phyloP scores from a whole-genome alignment of 2,329 filamentous ascomycete genomes.

The Esteya vermicola region DNA sequence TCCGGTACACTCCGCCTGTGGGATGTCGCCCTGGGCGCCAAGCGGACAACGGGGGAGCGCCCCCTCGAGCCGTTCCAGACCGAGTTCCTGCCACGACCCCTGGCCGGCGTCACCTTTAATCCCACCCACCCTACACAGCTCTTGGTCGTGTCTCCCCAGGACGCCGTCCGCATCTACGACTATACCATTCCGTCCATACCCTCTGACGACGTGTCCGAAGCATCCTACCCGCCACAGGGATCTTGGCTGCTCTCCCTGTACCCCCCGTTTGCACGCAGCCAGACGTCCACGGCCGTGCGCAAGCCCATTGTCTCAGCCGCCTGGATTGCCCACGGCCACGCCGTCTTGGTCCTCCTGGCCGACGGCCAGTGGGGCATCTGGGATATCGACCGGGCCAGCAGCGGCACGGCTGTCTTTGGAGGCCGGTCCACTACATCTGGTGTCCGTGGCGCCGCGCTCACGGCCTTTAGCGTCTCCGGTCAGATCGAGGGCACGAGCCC shows the following conservation, averaged over 20 bases:
- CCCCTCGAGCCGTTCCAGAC: slow-evolving; percentile 41
- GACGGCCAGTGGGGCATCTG: slow-evolving; percentile 57
- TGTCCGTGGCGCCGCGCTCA: slow-evolving; percentile 42
- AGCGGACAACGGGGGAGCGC: slow-evolving; percentile 15
- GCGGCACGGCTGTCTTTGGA: slow-evolving; percentile 27
- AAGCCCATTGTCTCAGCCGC: slow-evolving; percentile 48
- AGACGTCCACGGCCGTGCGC: slow-evolving; percentile 25
- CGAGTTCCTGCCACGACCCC: slow-evolving; percentile 40
- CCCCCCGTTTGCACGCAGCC: slow-evolving; percentile 36
- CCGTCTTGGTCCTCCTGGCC: slow-evolving; percentile 41
- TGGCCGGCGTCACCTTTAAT: slow-evolving; percentile 46
- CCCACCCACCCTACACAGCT: slow-evolving; percentile 43
- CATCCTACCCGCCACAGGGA: slow-evolving; percentile 40
- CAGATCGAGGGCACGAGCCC: slow-evolving; percentile 46
- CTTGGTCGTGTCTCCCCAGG: slow-evolving; percentile 37
- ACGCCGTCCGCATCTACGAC: slow-evolving; percentile 48
- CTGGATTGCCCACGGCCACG: slow-evolving; percentile 47
- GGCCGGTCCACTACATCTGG: slow-evolving; percentile 30
- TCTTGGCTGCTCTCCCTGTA: slow-evolving; percentile 53
- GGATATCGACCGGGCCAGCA: slow-evolving; percentile 47
- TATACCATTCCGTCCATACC: slow-evolving; percentile 38
- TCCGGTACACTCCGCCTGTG: slow-evolving; percentile 44
- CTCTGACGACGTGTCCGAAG: slow-evolving; percentile 33
- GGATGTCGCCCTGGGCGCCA: slow-evolving; percentile 36
- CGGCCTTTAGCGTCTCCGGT: slow-evolving; percentile 42